phyloP scores from a whole-genome alignment of 495 filamentous ascomycete genomes.

The Aspergillus nidulans region DNA sequence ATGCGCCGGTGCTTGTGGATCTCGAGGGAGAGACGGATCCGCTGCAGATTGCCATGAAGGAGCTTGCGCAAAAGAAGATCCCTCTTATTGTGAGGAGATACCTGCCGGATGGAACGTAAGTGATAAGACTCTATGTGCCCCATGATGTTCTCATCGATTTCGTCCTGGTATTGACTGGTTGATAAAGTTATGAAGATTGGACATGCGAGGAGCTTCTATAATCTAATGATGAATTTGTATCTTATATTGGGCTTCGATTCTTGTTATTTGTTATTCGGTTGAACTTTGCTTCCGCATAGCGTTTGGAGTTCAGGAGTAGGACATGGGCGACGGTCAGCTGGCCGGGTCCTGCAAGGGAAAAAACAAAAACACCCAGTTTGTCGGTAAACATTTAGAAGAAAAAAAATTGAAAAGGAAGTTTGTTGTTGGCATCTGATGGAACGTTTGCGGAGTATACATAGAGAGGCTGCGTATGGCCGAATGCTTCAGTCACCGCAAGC shows the following conservation, averaged over 20 bases:
- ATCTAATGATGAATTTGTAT: slow-evolving; percentile 13
- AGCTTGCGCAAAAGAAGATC: slow-evolving; percentile 97
- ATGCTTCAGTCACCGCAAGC: no score
- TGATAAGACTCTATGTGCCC: slow-evolving; percentile 7
- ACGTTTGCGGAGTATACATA: no score
- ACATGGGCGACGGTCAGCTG: slow-evolving; percentile 12
- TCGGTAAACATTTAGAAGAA: slow-evolving; percentile 13
- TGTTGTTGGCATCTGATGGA: slow-evolving; percentile 11
- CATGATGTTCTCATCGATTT: not conserved
- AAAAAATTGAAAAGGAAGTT: slow-evolving; percentile 14
- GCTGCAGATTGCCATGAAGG: slow-evolving; percentile 93
- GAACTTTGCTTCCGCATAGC: slow-evolving; percentile 35
- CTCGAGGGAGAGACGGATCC: slow-evolving; percentile 97
- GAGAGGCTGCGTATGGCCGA: no score
- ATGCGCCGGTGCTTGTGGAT: slow-evolving; percentile 94
- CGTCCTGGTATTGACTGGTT: slow-evolving; percentile 12
- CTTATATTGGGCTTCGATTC: slow-evolving; percentile 17
- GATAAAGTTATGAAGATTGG: slow-evolving; percentile 92
- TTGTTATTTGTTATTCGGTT: slow-evolving; percentile 18
- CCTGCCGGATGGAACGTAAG: slow-evolving; percentile 94
- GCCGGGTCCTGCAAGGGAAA: slow-evolving; percentile 16
- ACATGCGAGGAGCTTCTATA: slow-evolving; percentile 89
- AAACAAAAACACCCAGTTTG: slow-evolving; percentile 14
- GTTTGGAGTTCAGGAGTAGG: slow-evolving; percentile 36
- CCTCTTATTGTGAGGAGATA: slow-evolving; percentile 91